Evolutionary conservation across 768 basidiomycete genomes (phyloP), one percentile per base, ranked within the genome.

Genomic region (Xerocomus brunneocitrinus): DNA sequence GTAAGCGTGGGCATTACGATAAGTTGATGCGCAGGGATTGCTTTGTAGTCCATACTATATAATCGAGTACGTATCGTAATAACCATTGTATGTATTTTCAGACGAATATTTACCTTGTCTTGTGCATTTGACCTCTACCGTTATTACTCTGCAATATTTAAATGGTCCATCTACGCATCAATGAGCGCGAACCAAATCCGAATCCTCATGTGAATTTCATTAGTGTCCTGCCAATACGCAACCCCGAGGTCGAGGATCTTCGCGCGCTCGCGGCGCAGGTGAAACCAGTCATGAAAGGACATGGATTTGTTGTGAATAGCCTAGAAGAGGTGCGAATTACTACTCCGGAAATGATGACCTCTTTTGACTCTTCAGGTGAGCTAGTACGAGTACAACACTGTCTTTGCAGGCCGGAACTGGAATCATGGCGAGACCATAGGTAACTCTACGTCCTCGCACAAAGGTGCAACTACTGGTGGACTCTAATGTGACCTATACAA

Each of bases 401-500:
- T 92, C 6, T 92, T 92, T 67, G 80, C 83, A 5, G 91, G 90
- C 2, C 76, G 90, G 45, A 92, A 91, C 64, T 93, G 90, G 90
- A 89, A 90, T 58, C 76, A 75, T 52, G 91, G 91, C 3, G 90
- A 93, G 69, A 84, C 82, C 9, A 72, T 93, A 53, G 89, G 89
- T 87, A 56, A 58, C 13, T 43, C 25, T 8, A 19, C 35, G n/a
- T 36, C 40, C 31, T 45, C 25, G 4, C 30, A 39, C 34, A 10
- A 22, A 16, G 28, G 34, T 25, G 24, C 16, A 34, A 31, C 36
- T 30, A 30, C 10, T 30, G 25, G 30, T 42, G 39, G 24, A 47
- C 32, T 39, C 28, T 34, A 38, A 49, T 25, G 49, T 52, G n/a
- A 40, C 31, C 0, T 40, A 6, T 28, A 8, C 28, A 56, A 91